Evolutionary conservation across 495 filamentous ascomycete species (phyloP), one percentile per base, ranked within the genome.

Genomic region (Hypoxylon crocopeplum): DNA sequence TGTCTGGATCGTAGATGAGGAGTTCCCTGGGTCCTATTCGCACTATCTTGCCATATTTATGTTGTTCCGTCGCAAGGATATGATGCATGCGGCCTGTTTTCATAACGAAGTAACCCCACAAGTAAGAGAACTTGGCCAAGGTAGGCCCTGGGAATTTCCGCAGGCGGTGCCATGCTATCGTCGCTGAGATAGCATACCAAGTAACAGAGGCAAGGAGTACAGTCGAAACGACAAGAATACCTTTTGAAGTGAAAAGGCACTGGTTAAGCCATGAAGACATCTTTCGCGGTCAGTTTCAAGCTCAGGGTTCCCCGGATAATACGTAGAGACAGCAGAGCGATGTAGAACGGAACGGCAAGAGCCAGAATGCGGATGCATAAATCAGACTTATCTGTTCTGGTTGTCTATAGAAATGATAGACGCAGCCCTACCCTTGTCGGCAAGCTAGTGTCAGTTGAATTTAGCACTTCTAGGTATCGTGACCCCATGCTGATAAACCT

Each of bases 11-110:
- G 46, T 67, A 64, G 13, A 76, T 66, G 6, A 73, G 58, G 13
- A 77, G 74, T n/a, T 82, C 77, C 19, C 78, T 75, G n/a, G 82
- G 83, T 5, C 78, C 77, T 42, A 81, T 70, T 16, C 83, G 76
- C 38, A 83, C 70, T 16, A 83, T 59, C 7, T 74, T 62, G 0
- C 78, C 80, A 56, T 82, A 83, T 34, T 75, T 74, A 3, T 68
- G 61, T 34, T 78, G 73, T 24, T 48, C 54, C 15, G 55, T 32
- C 15, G 56, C 57, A 10, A 62, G 40, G 11, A 44, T 52, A 16
- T 46, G 50, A 19, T 69, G 45, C 46, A 56, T 56, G 5, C 40
- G 45, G 7, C 57, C 66, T 3, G 44, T 52, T 12, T 5, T 37
- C 52, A 62, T 57, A 13, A 41, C 44, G 10, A 66, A 56, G 19